phyloP scores from a whole-genome alignment of 768 basidiomycete species.

The Mycena pura region DNA sequence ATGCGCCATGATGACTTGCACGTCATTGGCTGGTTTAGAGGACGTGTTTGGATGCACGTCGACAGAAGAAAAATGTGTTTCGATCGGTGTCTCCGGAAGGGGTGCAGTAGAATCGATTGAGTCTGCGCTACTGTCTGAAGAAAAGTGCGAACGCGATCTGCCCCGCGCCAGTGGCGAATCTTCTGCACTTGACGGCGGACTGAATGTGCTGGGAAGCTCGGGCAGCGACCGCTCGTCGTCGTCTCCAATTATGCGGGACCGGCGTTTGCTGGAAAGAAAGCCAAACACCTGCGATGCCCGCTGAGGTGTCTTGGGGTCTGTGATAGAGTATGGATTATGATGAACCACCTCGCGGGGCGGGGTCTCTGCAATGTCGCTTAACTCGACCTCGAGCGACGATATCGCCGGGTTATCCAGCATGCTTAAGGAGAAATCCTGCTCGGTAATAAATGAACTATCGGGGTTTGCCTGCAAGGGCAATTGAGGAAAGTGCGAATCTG shows the following conservation, averaged over 20 bases:
- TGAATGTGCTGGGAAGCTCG: conserved; percentile 47
- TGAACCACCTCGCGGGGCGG: conserved; percentile 32
- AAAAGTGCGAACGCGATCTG: conserved; percentile 33
- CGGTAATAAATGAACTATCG: conserved; percentile 51
- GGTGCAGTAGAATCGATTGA: conserved; percentile 18
- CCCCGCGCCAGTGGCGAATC: conserved; percentile 23
- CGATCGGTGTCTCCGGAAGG: conserved; percentile 28
- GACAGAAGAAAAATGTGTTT: conserved; percentile 7
- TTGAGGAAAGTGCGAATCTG: conserved; percentile 46
- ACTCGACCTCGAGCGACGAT: conserved; percentile 80
- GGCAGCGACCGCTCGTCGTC: conserved; percentile 48
- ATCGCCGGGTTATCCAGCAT: conserved; percentile 56
- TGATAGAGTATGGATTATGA: conserved; percentile 39
- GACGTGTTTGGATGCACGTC: conserved; percentile 12
- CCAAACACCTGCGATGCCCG: conserved; percentile 79
- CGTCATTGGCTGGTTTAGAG: conserved; percentile 33
- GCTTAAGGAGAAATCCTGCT: conserved; percentile 53
- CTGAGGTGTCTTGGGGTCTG: conserved; percentile 59
- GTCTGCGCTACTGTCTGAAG: conserved; percentile 35
- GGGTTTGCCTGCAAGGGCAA: conserved; percentile 38
- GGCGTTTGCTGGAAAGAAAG: conserved; percentile 63
- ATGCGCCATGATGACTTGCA: conserved; percentile 49
- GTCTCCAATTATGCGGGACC: conserved; percentile 36
- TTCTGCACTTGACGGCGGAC: conserved; percentile 47
- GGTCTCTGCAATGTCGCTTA: conserved; percentile 59